phyloP scores from a whole-genome alignment of 139 green algal species.

The Coelastrella sp. region DNA sequence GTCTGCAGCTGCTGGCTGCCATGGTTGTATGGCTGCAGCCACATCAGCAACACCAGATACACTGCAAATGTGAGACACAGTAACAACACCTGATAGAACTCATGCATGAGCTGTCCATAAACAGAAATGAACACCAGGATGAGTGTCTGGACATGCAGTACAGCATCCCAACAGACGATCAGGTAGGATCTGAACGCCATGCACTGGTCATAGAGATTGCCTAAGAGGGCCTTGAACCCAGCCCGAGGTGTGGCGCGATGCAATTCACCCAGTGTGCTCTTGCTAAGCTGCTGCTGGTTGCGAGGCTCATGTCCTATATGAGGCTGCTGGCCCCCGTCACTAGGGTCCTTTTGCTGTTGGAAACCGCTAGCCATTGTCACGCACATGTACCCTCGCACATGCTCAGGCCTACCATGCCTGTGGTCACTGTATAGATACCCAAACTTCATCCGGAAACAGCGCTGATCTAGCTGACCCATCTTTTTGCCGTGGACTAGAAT shows the following conservation, averaged over 20 bases:
- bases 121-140: slow-evolving; percentile 5
- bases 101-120: slow-evolving; percentile 11
- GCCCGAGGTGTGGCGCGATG: background rate
- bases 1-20: slow-evolving; percentile 20
- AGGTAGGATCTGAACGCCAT: background rate
- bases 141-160: slow-evolving; percentile 5
- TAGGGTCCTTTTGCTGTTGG: too few species aligned
- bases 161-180: background rate
- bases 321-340: background rate
- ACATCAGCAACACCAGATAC: background rate
- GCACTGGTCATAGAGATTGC: background rate
- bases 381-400: background rate
- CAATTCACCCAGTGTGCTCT: background rate
- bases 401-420: background rate
- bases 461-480: background rate
- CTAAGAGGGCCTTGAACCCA: background rate
- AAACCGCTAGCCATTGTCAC: background rate
- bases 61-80: background rate
- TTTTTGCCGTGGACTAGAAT: background rate
- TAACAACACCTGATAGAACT: slow-evolving; percentile 18
- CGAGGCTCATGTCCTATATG: background rate
- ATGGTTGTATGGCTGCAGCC: background rate
- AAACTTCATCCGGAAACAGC: background rate
- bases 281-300: background rate
- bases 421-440: slow-evolving; percentile 3